Evolutionary conservation across 1,139 yeast species (phyloP), one percentile per base, ranked within the genome.

Genomic region (Candida labiduridarum): DNA sequence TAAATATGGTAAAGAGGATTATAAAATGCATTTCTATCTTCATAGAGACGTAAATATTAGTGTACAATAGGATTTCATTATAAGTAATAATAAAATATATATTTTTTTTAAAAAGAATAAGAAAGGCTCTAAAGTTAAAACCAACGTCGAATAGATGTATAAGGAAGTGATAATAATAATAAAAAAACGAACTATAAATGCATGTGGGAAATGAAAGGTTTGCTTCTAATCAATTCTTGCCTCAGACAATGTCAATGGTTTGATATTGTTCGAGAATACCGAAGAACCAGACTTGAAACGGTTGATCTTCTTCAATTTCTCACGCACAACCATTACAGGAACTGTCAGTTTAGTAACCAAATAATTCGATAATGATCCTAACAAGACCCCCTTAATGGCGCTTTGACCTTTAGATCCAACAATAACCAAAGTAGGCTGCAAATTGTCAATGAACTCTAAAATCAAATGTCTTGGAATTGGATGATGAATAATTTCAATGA

Each of bases 311-410:
- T 87, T 87, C 62, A 89, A 78, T 64, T 88, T 89, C 63, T 87
- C 86, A 54, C 96, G 79, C 16, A 94, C 95, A 45, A 92, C 96
- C 87, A 92, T 84, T 25, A 91, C 95, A 0, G 98, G 97, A 12
- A 89, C 92, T 22, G 89, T 77, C 62, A 89, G 82, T 62, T 85
- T 83, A 14, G 90, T 84, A 11, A 88, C 89, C 59, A 89, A 74
- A 64, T 88, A 89, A 60, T 87, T 89, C 4, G 89, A 83, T 55
- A 89, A 78, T 2, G 89, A 84, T 3, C 94, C 94, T 53, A 87
- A 77, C 52, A 87, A 73, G 11, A 87, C 91, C 10, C 95, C 94
- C 63, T 85, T 85, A 44, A 87, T 72, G 1, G 92, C 90, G 52
- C 85, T 77, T 56, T 85, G 84, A 27, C 95, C 95, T 59, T 87